A percentile compares a stretch with the other conserved stretches of the same genome.
Conservation (phyloP, 1,284 basidiomycete species). For the Hemileccinum hortonii region DNA sequence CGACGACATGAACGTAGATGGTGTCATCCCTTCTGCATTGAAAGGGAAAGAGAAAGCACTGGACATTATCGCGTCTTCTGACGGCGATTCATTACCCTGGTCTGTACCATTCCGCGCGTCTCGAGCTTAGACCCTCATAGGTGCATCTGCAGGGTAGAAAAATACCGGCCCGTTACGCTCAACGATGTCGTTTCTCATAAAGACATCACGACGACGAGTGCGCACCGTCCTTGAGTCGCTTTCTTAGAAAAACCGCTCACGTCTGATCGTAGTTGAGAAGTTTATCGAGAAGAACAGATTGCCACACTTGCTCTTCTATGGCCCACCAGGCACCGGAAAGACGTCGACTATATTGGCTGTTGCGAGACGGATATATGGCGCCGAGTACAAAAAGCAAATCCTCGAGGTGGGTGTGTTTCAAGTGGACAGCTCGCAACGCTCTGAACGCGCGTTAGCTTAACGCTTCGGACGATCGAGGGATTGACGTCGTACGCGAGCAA, state of each 20-base stretch:
- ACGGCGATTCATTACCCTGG: conserved; percentile 74
- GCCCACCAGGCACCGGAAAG: conserved; percentile 97
- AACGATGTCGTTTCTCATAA: conserved; percentile 94
- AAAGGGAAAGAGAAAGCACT: conserved; percentile 73
- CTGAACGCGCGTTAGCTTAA: conserved; percentile 63
- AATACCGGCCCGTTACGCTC: conserved; percentile 85
- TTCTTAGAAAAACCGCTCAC: conserved; percentile 4
- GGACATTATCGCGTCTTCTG: conserved; percentile 40
- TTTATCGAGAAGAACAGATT: conserved; percentile 95
- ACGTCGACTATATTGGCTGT: conserved; percentile 98
- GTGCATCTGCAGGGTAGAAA: conserved; percentile 77
- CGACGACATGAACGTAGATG: conserved; percentile 50
- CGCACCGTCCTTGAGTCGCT: conserved; percentile 26
- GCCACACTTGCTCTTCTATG: conserved; percentile 96
- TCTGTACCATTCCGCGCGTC: conserved; percentile 33
- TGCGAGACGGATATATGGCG: conserved; percentile 89
- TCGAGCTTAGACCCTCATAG: background rate
- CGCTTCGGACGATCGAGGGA: conserved; percentile 96
- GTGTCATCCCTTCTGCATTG: conserved; percentile 22
- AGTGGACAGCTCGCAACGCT: background rate
- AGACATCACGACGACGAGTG: conserved; percentile 91
- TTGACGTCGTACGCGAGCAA: conserved; percentile 97
- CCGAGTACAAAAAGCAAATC: conserved; percentile 83
- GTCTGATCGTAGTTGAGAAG: conserved; percentile 73
- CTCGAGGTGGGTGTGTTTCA: conserved; percentile 68